phyloP scores from a whole-genome alignment of 2,329 filamentous ascomycete genomes.

The Cephalotrichum gorgonifer region DNA sequence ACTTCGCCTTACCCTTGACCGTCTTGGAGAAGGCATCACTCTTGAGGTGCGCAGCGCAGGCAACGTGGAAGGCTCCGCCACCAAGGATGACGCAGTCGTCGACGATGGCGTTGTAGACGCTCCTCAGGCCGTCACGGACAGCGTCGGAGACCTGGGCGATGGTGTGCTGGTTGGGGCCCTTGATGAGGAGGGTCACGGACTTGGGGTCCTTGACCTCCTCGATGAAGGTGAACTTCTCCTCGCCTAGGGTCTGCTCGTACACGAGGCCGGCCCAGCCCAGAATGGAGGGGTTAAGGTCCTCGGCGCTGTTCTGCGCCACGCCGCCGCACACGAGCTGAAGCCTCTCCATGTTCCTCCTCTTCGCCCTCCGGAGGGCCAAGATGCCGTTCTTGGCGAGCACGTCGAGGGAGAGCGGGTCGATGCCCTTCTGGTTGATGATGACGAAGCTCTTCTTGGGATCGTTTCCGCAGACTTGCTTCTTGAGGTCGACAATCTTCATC shows the following conservation, averaged over 20 bases:
- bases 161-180: conserved; percentile 93
- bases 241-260: conserved; percentile 93
- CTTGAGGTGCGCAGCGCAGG: conserved; percentile 77
- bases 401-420: conserved; percentile 90
- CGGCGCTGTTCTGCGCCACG: conserved; percentile 87
- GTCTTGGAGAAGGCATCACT: conserved; percentile 79
- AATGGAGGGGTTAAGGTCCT: conserved; percentile 77
- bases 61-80: conserved; percentile 90
- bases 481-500: conserved; percentile 93
- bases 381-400: conserved; percentile 98
- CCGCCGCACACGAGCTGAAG: conserved; percentile 92
- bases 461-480: conserved; percentile 92
- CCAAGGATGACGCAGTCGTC: conserved; percentile 92
- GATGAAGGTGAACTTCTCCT: conserved; percentile 98
- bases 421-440: conserved; percentile 98
- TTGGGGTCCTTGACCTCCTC: conserved; percentile 99
- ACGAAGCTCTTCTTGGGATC: conserved; percentile 94
- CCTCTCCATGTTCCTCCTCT: conserved; percentile 98
- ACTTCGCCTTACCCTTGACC: conserved; percentile 97
- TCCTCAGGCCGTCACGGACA: conserved; percentile 85
- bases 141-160: conserved; percentile 96
- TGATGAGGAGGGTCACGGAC: conserved; percentile 94
- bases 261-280: conserved; percentile 94
- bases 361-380: conserved; percentile 83
- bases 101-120: conserved; percentile 99